A percentile compares a stretch with the other conserved stretches of the same genome.
Evolutionary conservation across 208 protist species (phyloP).

Genomic region (Trypanosoma mega): DNA sequence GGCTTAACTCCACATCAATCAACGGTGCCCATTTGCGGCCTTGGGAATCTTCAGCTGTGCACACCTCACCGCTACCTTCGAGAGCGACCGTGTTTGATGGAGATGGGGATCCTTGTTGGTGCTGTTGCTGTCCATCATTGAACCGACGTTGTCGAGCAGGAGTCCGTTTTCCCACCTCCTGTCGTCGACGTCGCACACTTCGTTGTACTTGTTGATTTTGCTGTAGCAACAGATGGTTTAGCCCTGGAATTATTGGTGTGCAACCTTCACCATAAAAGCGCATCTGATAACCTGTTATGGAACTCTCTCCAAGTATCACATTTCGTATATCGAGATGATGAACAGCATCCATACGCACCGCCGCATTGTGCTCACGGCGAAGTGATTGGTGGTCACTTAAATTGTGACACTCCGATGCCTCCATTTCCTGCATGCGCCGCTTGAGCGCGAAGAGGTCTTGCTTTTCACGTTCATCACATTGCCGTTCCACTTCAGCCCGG

Average conservation of each 20-base stretch:
- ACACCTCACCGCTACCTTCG: no score
- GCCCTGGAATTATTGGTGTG: constrained; percentile 21
- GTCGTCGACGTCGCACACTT: constrained; percentile 16
- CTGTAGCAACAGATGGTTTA: constrained; percentile 46
- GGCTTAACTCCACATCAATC: constrained; percentile 50
- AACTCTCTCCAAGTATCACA: constrained; percentile 53
- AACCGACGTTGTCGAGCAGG: neutral
- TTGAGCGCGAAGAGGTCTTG: constrained; percentile 85
- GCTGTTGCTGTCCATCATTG: no score
- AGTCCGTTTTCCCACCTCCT: constrained; percentile 6
- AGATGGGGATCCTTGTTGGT: neutral
- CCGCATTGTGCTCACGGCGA: constrained; percentile 71
- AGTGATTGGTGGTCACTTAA: constrained; percentile 46
- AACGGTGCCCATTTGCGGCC: no score
- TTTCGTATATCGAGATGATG: constrained; percentile 71
- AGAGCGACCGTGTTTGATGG: neutral
- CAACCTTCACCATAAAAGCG: constrained; percentile 31
- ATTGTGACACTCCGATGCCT: constrained; percentile 41
- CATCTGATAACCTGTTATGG: constrained; percentile 62
- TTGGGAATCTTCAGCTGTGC: no score
- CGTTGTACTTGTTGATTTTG: constrained; percentile 23
- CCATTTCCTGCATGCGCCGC: constrained; percentile 73
- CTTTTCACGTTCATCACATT: constrained; percentile 75
- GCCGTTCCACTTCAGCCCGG: constrained; percentile 54
- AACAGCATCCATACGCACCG: constrained; percentile 61